Conservation (phyloP, 2,329 filamentous ascomycete genomes). For the Colletotrichum lindemuthianum region DNA sequence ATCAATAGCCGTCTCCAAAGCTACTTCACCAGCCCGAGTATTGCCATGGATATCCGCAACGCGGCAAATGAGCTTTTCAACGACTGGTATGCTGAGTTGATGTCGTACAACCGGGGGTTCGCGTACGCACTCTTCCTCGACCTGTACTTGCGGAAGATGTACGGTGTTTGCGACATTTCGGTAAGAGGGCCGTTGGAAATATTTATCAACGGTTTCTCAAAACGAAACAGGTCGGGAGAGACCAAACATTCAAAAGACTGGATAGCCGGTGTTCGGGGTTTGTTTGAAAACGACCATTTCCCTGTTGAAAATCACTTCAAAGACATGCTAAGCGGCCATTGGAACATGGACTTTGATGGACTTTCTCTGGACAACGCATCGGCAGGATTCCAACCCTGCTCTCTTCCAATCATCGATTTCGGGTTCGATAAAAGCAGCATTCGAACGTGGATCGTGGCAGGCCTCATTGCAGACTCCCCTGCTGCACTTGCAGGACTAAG, state of each 20-base stretch:
- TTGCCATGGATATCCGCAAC: constrained; percentile 19
- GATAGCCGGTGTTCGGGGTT: background rate
- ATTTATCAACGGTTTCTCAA: background rate
- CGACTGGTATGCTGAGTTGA: constrained; percentile 35
- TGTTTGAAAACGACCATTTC: constrained; percentile 1
- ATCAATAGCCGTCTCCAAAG: constrained; percentile 26
- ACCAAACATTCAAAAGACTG: background rate
- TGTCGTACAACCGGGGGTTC: constrained; percentile 22
- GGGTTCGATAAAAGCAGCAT: constrained; percentile 17
- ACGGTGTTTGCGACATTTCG: background rate
- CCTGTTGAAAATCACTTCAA: constrained; percentile 7
- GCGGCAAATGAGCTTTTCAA: constrained; percentile 26
- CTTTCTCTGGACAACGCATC: constrained; percentile 7
- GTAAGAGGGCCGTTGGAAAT: constrained; percentile 7
- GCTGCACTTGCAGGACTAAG: constrained; percentile 6
- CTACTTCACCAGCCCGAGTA: constrained; percentile 34
- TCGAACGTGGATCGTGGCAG: constrained; percentile 1
- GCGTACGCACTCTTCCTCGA: constrained; percentile 23
- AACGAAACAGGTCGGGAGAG: constrained; percentile 6
- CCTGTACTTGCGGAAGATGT: constrained; percentile 2
- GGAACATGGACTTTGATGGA: constrained; percentile 6
- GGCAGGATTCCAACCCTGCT: background rate
- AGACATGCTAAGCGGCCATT: constrained; percentile 12
- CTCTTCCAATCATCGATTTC: constrained; percentile 11
- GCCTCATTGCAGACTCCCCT: constrained; percentile 2